phyloP scores from a whole-genome alignment of 345 rosid species.

The Bruguiera parviflora region DNA sequence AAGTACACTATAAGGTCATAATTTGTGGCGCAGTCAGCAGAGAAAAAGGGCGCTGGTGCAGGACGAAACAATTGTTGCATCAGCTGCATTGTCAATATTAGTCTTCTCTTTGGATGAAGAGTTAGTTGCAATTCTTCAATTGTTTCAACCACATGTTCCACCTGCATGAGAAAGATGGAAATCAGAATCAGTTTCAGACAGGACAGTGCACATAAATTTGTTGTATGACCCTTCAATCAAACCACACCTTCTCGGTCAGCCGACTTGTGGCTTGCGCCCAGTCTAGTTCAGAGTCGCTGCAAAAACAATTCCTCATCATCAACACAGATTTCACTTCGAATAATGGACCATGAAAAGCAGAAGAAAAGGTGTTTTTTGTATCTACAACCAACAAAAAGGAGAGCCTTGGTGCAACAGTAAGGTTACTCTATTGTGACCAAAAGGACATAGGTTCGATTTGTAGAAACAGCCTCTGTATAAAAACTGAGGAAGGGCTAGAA shows the following conservation, averaged over 20 bases:
- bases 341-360: no score
- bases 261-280: slow-evolving; percentile 69
- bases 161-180: slow-evolving; percentile 41
- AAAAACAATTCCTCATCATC: slow-evolving; percentile 19
- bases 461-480: no score
- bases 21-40: slow-evolving; percentile 43
- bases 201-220: not conserved
- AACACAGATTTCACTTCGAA: not conserved
- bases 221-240: not conserved
- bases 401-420: no score
- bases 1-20: slow-evolving; percentile 48
- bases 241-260: slow-evolving; percentile 64
- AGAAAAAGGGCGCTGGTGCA: slow-evolving; percentile 50
- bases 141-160: slow-evolving; percentile 50
- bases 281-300: slow-evolving; percentile 59
- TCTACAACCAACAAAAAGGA: no score
- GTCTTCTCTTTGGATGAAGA: slow-evolving; percentile 69
- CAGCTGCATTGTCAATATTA: slow-evolving; percentile 65
- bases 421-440: no score
- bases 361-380: no score
- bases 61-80: slow-evolving; percentile 63
- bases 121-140: slow-evolving; percentile 42
- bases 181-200: slow-evolving; percentile 1
- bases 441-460: no score
- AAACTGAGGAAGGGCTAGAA: no score